A percentile compares a stretch with the other conserved stretches of the same genome.
These are phyloP conservation scores for Nepenthes gracilis DNA, from an alignment of 148 eudicot species.

Conservation along the genomic window DNA sequence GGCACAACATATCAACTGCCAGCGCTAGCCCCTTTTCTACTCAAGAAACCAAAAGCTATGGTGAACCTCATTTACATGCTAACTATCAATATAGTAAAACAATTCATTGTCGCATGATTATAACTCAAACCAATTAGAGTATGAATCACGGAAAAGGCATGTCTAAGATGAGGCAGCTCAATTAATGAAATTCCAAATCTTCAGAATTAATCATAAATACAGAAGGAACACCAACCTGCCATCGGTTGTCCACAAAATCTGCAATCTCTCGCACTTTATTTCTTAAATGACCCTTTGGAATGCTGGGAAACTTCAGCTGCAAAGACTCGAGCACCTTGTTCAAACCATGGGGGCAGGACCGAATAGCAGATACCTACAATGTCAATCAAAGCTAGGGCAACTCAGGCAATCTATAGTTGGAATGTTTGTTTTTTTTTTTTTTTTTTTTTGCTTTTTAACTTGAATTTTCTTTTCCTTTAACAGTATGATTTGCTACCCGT, in stretches of 20 bases:
- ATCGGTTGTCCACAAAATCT: slow-evolving; percentile 59
- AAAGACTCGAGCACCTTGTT: slow-evolving; percentile 46
- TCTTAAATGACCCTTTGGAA: slow-evolving; percentile 42
- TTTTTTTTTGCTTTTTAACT: background rate
- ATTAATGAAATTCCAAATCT: too few species aligned
- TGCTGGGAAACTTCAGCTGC: slow-evolving; percentile 42
- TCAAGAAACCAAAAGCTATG: background rate
- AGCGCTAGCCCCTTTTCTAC: too few species aligned
- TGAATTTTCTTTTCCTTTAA: too few species aligned
- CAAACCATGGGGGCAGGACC: slow-evolving; percentile 46
- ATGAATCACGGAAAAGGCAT: too few species aligned
- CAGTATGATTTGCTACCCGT: too few species aligned
- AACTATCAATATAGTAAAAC: background rate
- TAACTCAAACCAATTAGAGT: too few species aligned
- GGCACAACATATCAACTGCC: too few species aligned
- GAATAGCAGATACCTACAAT: slow-evolving; percentile 53
- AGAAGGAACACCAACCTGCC: slow-evolving; percentile 51
- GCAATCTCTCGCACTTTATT: slow-evolving; percentile 70
- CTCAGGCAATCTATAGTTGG: background rate
- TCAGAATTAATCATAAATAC: background rate
- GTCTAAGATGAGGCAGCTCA: too few species aligned
- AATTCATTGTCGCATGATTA: too few species aligned
- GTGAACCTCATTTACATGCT: background rate
- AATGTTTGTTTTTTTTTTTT: background rate
- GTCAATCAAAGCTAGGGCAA: slow-evolving; percentile 1